These are phyloP conservation scores for Ampelocalamus luodianensis DNA, from an alignment of 176 grass and related monocot genomes.

Conservation along the genomic window DNA sequence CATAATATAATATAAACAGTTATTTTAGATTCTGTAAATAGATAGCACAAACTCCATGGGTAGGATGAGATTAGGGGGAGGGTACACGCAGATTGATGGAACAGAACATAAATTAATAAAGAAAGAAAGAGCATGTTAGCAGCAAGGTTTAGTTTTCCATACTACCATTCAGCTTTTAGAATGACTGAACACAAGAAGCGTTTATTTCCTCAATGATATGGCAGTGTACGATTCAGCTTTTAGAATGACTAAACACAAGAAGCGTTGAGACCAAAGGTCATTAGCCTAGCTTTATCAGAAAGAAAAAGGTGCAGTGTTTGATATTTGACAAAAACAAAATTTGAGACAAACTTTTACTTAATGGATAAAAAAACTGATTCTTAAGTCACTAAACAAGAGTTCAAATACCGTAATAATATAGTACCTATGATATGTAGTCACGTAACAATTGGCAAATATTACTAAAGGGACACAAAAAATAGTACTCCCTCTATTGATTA, in stretches of 20 bases:
- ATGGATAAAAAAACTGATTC: constrained; percentile 9
- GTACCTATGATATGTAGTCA: constrained; percentile 21
- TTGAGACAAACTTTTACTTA: constrained; percentile 2
- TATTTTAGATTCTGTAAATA: constrained; percentile 23
- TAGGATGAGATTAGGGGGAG: neutral
- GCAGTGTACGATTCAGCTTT: neutral
- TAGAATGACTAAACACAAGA: neutral
- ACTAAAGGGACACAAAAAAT: constrained; percentile 12
- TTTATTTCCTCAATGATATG: neutral
- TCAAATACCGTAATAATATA: constrained; percentile 5
- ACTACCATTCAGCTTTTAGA: neutral
- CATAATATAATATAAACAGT: constrained; percentile 3
- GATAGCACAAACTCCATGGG: neutral
- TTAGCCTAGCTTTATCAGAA: constrained; percentile 31
- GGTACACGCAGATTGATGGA: neutral
- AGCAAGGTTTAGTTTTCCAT: neutral
- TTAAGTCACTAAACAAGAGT: constrained; percentile 9
- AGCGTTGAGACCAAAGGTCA: neutral
- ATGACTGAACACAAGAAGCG: neutral
- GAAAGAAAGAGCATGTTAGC: neutral
- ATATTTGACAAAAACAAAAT: constrained; percentile 5
- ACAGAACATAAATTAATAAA: constrained; percentile 17
- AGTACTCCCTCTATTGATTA: neutral
- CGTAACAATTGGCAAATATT: neutral
- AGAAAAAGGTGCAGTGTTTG: neutral